Conservation (phyloP, 306 rosid genomes). For the Fragaria vesca region DNA sequence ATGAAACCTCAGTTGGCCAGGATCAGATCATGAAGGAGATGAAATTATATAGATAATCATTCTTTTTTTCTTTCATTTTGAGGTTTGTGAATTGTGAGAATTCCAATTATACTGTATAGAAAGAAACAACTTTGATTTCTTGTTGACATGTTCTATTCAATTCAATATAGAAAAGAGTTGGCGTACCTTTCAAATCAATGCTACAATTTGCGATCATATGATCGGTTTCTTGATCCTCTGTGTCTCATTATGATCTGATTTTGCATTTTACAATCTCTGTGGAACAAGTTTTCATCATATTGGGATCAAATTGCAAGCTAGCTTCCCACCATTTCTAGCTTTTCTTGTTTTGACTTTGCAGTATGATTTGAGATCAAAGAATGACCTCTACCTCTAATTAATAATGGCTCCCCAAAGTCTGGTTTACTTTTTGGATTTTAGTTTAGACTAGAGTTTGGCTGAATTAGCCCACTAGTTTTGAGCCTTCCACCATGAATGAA, state of each 20-base stretch:
- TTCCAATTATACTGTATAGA: slow-evolving; percentile 27
- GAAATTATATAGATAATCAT: background rate
- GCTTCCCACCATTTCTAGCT: background rate
- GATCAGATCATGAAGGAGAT: slow-evolving; percentile 24
- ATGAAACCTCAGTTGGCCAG: slow-evolving; percentile 12
- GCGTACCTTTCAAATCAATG: background rate
- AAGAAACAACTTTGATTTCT: background rate
- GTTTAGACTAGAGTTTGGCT: slow-evolving; percentile 21
- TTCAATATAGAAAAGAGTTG: slow-evolving; percentile 6
- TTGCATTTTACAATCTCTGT: background rate
- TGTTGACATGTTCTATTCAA: slow-evolving; percentile 25
- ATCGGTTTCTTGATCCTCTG: background rate
- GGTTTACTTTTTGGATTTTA: background rate
- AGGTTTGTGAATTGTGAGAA: slow-evolving; percentile 11
- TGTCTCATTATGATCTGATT: background rate
- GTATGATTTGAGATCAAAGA: background rate
- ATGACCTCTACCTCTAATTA: background rate
- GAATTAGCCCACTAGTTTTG: slow-evolving; percentile 17
- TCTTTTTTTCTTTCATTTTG: background rate
- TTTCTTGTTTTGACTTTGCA: slow-evolving; percentile 17
- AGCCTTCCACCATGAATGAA: background rate
- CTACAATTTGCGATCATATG: background rate
- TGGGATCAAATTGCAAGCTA: background rate
- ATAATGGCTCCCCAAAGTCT: slow-evolving; percentile 12
- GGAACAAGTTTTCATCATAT: background rate